Base-by-base conservation (phyloP, 306 rosid species). In the Casuarina cunninghamiana region DNA sequence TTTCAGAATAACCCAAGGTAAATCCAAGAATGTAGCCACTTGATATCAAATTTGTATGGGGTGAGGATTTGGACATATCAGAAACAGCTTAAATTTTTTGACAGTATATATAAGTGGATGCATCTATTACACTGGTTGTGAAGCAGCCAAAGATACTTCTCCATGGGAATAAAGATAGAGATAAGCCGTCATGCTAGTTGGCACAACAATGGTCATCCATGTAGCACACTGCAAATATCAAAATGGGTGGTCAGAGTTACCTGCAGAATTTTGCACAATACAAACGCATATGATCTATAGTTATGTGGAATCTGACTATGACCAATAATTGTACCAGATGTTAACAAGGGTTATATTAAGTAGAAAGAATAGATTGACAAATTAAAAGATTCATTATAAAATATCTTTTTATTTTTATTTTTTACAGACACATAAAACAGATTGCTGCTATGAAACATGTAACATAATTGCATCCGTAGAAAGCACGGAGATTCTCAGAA, bases 81-180 rank as follows among this genome's bases (percentile, higher is more conserved):
- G 43, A 61, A 61, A 11, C 42, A 11, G 43, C 15, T 61, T 16
- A 35, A 4, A 39, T 53, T 43, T 44, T 60, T 73, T 68, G 74
- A 74, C 42, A 78, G 73, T 51, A 67, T 57, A 61, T 76, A 76
- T 78, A 85, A 81, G 85, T 84, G 91, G 97, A 91, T 85, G 94
- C 97, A 79, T 93, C 97, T 96, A 96, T 96, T 96, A 93, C 99
- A 96, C 99, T 86, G 99, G 99, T 96, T 96, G 99, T 80, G 97
- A 93, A 87, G 99, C 99, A 85, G 99, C 98, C 78, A 91, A 87
- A 21, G 93, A 85, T 73, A 96, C 99, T 93, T 96, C 99, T 81
- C 98, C 99, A 51, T 86, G 94, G 54, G 99, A 96, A 82, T 96
- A 96, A 75, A 96, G 99, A 89, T 91, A 96, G 35, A 96, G 88